Evolutionary conservation across 345 rosid species (phyloP).

Genomic region (Arabis alpina): DNA sequence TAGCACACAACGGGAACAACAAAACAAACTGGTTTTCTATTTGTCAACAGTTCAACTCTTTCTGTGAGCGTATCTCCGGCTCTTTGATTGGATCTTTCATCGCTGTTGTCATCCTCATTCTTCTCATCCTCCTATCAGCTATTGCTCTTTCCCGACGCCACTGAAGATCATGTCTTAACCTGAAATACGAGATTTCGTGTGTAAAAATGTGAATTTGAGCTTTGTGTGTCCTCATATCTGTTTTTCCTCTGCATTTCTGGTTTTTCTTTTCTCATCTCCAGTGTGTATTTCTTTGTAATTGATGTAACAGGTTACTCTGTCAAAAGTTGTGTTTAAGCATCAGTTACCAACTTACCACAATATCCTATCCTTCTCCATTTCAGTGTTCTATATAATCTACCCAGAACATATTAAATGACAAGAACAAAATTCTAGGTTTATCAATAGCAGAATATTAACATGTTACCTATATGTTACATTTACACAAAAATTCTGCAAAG

Average conservation of each 20-base stretch:
- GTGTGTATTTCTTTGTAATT: not conserved
- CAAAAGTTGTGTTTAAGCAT: slow-evolving; percentile 18
- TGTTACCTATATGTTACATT: slow-evolving; percentile 2
- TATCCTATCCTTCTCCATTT: not conserved
- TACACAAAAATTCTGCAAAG: slow-evolving; percentile 2
- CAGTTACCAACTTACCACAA: not conserved
- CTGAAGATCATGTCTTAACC: slow-evolving; percentile 28
- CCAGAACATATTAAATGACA: not conserved
- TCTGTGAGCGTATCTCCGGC: slow-evolving; percentile 77
- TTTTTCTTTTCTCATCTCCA: slow-evolving; percentile 8
- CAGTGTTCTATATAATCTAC: slow-evolving; percentile 3
- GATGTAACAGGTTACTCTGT: slow-evolving; percentile 20
- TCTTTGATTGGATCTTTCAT: slow-evolving; percentile 75
- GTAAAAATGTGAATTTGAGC: slow-evolving; percentile 25
- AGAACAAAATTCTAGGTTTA: not conserved
- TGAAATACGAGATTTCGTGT: slow-evolving; percentile 17
- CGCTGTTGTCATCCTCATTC: slow-evolving; percentile 47
- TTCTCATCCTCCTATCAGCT: slow-evolving; percentile 56
- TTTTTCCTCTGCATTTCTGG: not conserved
- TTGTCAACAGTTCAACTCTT: slow-evolving; percentile 77
- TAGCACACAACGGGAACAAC: slow-evolving; percentile 76
- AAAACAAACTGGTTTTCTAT: slow-evolving; percentile 74
- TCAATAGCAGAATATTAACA: not conserved
- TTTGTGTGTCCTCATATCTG: slow-evolving; percentile 10
- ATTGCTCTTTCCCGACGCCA: slow-evolving; percentile 59